phyloP scores from a whole-genome alignment of 108 stramenopile genomes.

The Cyclostephanos invisitatus region DNA sequence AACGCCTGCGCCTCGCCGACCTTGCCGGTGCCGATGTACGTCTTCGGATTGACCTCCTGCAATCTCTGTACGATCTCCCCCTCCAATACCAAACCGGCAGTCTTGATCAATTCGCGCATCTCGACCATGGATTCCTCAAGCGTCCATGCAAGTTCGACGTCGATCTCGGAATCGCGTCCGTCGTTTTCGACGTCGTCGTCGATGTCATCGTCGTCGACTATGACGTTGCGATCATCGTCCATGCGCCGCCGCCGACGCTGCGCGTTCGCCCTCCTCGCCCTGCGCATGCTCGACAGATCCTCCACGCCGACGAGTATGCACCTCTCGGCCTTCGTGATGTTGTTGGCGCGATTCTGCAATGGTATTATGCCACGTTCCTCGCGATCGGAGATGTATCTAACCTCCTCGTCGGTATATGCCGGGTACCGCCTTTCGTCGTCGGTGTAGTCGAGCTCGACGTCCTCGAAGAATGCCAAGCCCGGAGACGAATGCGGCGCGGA shows the following conservation, averaged over 20 bases:
- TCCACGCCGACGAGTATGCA: constrained; percentile 87
- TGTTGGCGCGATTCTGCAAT: constrained; percentile 60
- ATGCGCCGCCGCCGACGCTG: constrained; percentile 35
- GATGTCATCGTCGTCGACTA: neutral
- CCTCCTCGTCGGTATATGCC: constrained; percentile 48
- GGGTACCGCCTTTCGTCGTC: too few species aligned
- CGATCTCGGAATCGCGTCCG: neutral
- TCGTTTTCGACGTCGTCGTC: neutral
- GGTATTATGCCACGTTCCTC: constrained; percentile 63
- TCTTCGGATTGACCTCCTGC: constrained; percentile 90
- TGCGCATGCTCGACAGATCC: constrained; percentile 55
- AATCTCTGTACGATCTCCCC: constrained; percentile 88
- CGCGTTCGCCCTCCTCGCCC: constrained; percentile 27
- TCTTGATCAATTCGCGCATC: constrained; percentile 91
- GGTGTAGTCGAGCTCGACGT: too few species aligned
- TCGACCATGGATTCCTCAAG: constrained; percentile 92
- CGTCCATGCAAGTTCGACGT: constrained; percentile 40
- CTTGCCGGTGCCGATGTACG: constrained; percentile 88
- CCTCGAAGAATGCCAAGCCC: neutral
- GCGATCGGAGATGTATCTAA: constrained; percentile 72
- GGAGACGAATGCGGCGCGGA: neutral
- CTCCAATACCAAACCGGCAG: constrained; percentile 82
- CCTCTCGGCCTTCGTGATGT: constrained; percentile 53
- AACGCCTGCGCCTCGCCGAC: constrained; percentile 70
- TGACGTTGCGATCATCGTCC: neutral